phyloP scores from a whole-genome alignment of 2,329 filamentous ascomycete genomes.

The Paecilomyces variotii region DNA sequence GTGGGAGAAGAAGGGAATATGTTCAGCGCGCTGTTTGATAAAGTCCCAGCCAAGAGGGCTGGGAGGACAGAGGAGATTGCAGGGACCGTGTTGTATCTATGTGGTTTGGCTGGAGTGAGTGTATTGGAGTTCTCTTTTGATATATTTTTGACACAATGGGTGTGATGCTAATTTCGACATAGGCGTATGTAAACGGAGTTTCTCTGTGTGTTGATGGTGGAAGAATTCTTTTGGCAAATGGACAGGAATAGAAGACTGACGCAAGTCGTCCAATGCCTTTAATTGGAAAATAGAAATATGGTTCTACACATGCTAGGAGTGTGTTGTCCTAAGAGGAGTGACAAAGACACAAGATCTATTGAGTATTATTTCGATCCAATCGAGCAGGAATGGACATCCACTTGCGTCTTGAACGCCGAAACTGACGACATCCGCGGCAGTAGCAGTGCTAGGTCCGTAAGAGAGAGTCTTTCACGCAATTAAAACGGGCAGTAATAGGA shows the following conservation, averaged over 20 bases:
- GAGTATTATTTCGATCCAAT: too few relatives aligned
- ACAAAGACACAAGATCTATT: too few relatives aligned
- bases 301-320: too few relatives aligned
- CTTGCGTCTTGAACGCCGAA: too few relatives aligned
- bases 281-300: too few relatives aligned
- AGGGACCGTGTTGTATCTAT: conserved; percentile 36
- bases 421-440: too few relatives aligned
- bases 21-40: conserved; percentile 34
- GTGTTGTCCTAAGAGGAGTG: too few relatives aligned
- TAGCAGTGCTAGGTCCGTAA: too few relatives aligned
- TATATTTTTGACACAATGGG: too few relatives aligned
- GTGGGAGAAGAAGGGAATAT: conserved; percentile 34
- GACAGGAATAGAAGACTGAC: conserved; percentile 18
- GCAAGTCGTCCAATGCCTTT: neutral
- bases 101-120: conserved; percentile 34
- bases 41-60: conserved; percentile 32
- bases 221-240: conserved; percentile 33
- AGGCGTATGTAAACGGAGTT: conserved; percentile 36
- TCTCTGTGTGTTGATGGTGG: conserved; percentile 35
- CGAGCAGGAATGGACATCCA: too few relatives aligned
- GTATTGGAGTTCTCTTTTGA: neutral
- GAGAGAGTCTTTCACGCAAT: too few relatives aligned
- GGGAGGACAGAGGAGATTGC: conserved; percentile 36
- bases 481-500: too few relatives aligned
- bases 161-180: neutral